Evolutionary conservation across 2,329 filamentous ascomycete genomes (phyloP).

Genomic region (Aspergillus nomiae): DNA sequence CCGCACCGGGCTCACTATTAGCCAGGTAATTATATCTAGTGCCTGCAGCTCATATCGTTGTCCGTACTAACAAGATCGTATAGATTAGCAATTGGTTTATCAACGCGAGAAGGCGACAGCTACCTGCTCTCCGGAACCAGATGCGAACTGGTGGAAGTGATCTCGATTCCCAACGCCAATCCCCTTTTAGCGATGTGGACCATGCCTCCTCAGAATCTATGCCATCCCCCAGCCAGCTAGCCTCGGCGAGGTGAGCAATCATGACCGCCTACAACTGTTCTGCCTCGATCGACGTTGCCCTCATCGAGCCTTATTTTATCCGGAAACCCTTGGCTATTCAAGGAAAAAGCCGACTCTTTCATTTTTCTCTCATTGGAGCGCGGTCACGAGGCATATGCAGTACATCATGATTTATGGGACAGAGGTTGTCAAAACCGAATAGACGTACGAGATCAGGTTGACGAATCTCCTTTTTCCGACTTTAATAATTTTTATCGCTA

Average conservation of each 20-base stretch:
- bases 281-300: background rate
- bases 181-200: conserved; percentile 39
- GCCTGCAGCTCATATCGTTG: background rate
- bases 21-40: conserved; percentile 46
- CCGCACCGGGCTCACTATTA: conserved; percentile 76
- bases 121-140: conserved; percentile 50
- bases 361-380: background rate
- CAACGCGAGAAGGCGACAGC: conserved; percentile 51
- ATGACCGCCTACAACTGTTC: background rate
- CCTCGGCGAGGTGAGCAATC: background rate
- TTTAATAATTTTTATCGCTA: conserved; percentile 6
- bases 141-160: conserved; percentile 38
- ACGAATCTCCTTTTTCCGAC: conserved; percentile 12
- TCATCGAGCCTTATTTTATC: background rate
- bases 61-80: conserved; percentile 2
- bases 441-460: conserved; percentile 16
- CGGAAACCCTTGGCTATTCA: background rate
- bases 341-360: background rate
- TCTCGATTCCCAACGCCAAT: conserved; percentile 33
- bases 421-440: conserved; percentile 8
- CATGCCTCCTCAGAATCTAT: conserved; percentile 29
- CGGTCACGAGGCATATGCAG: conserved; percentile 13
- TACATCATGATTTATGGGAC: conserved; percentile 20
- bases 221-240: conserved; percentile 29
- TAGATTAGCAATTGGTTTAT: conserved; percentile 59